A percentile compares a stretch with the other conserved stretches of the same genome.
Conservation (phyloP, 2,329 filamentous ascomycete genomes). For the Stylonectria norvegica region DNA sequence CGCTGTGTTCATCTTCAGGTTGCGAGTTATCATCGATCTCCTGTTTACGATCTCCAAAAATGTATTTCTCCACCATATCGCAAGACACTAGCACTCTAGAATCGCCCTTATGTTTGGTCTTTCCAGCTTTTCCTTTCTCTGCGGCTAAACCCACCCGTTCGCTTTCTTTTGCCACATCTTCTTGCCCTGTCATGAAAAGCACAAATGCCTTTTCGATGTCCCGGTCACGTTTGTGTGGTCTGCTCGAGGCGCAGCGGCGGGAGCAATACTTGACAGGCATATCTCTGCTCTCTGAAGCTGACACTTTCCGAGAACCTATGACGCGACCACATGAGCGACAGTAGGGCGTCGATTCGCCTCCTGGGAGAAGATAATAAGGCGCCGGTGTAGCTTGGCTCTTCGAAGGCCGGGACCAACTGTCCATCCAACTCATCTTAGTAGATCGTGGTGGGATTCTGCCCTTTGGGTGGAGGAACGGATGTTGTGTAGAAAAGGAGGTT, state of each 20-base stretch:
- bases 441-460: neutral
- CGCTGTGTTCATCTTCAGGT: neutral
- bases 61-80: constrained; percentile 45
- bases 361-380: constrained; percentile 50
- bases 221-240: constrained; percentile 47
- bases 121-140: neutral
- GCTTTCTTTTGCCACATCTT: neutral
- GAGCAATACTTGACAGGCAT: constrained; percentile 53
- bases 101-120: constrained; percentile 37
- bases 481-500: neutral
- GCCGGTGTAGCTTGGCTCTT: constrained; percentile 44
- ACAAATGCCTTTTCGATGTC: constrained; percentile 52
- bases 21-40: constrained; percentile 34
- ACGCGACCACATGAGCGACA: constrained; percentile 56
- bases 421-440: constrained; percentile 41
- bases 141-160: neutral
- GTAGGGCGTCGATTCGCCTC: constrained; percentile 49
- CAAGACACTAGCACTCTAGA: constrained; percentile 47
- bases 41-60: constrained; percentile 49
- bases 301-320: constrained; percentile 40
- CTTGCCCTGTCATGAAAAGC: constrained; percentile 25
- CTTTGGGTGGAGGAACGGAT: neutral
- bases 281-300: constrained; percentile 21
- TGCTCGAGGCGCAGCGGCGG: constrained; percentile 48
- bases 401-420: constrained; percentile 38